Percentiles rank a stretch among this genome's conserved stretches.
phyloP scores from a whole-genome alignment of 768 basidiomycete genomes.

The Xerocomus brunneocitrinus region DNA sequence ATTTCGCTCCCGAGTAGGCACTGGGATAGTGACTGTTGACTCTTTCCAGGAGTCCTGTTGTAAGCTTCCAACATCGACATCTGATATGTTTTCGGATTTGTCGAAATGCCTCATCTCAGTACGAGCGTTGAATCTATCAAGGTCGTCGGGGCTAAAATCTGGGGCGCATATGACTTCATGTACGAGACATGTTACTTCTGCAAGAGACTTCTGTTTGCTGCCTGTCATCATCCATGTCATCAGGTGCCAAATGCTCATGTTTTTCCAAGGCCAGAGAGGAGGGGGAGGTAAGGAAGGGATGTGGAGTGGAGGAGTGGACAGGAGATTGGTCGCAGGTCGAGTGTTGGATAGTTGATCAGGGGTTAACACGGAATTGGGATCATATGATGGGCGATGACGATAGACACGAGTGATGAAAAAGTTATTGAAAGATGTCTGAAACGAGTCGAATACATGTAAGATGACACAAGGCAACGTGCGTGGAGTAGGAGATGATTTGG shows the following conservation, averaged over 20 bases:
- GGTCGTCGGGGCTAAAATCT: slow-evolving; percentile 7
- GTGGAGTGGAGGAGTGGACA: background rate
- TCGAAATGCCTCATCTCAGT: slow-evolving; percentile 9
- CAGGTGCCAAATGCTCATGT: slow-evolving; percentile 5
- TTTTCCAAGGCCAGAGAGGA: slow-evolving; percentile 13
- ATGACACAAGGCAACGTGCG: background rate
- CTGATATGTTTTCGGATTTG: background rate
- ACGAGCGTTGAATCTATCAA: slow-evolving; percentile 15
- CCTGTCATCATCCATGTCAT: slow-evolving; percentile 16
- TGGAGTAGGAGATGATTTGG: background rate
- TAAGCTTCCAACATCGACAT: background rate
- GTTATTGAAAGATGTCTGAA: background rate
- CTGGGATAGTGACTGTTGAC: slow-evolving; percentile 17
- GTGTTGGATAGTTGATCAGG: background rate
- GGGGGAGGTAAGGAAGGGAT: too few relatives aligned
- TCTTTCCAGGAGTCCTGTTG: slow-evolving; percentile 7
- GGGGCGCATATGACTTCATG: background rate
- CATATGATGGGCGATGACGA: background rate
- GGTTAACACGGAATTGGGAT: background rate
- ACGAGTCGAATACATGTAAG: background rate
- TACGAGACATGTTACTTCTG: slow-evolving; percentile 6
- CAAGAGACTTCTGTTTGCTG: slow-evolving; percentile 2
- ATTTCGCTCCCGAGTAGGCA: slow-evolving; percentile 26
- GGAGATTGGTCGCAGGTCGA: too few relatives aligned
- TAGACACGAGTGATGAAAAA: background rate